These are phyloP conservation scores for Bipolaris bicolor DNA, from an alignment of 2,329 filamentous ascomycete genomes.

Conservation along the genomic window DNA sequence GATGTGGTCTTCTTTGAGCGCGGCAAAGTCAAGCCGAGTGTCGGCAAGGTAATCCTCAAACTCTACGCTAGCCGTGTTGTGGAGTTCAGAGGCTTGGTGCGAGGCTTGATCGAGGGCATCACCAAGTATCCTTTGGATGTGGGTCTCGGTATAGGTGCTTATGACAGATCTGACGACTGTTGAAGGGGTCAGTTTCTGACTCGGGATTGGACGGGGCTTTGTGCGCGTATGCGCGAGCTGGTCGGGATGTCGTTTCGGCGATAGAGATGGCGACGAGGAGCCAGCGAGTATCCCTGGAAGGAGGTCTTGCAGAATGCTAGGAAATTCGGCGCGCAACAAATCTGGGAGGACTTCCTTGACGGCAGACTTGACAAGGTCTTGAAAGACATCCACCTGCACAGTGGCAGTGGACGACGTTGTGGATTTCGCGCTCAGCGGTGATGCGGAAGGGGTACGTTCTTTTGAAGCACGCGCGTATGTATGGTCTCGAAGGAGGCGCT, in stretches of 20 bases:
- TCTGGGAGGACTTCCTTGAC: conserved; percentile 7
- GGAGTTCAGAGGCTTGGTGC: conserved; percentile 1
- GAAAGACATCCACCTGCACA: conserved; percentile 8
- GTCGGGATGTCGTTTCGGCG: not conserved
- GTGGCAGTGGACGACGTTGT: conserved; percentile 6
- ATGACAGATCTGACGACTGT: not conserved
- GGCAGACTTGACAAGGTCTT: conserved; percentile 6
- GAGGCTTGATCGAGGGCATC: conserved; percentile 3
- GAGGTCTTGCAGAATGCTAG: conserved; percentile 2
- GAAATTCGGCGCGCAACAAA: conserved; percentile 3
- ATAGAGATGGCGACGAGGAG: conserved; percentile 1
- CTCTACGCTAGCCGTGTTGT: not conserved
- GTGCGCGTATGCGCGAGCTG: not conserved
- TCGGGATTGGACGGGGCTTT: not conserved
- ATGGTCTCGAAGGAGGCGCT: conserved; percentile 6
- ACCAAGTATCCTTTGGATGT: not conserved
- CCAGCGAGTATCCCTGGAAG: conserved; percentile 6
- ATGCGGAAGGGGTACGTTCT: conserved; percentile 2
- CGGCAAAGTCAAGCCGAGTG: not conserved
- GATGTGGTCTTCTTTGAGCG: conserved; percentile 7
- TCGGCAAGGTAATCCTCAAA: conserved; percentile 6
- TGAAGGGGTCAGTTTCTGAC: not conserved
- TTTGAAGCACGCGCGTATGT: not conserved
- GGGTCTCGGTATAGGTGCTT: not conserved
- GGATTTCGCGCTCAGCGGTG: not conserved